These are phyloP conservation scores for Chrysochromulina parva DNA, from an alignment of 78 protist genomes.

Conservation along the genomic window DNA sequence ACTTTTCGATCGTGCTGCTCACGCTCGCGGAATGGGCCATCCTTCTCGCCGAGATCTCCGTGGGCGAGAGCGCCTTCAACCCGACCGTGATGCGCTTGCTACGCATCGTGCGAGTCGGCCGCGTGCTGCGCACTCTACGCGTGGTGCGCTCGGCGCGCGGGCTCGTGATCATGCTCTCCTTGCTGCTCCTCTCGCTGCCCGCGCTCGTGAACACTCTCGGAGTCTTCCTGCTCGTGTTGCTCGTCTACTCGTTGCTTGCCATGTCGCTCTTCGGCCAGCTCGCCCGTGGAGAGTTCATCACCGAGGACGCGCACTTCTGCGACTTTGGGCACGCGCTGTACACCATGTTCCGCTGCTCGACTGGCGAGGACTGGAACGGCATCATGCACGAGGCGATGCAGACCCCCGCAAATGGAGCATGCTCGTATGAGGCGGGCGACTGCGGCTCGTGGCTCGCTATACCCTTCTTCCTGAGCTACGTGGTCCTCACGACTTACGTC, in stretches of 20 bases:
- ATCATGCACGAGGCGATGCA: not conserved
- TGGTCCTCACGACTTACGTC: not conserved
- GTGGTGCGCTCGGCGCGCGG: not conserved
- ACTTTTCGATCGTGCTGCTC: not conserved
- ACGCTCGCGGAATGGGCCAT: not conserved
- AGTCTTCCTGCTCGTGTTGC: not conserved
- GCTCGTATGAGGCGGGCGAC: not conserved
- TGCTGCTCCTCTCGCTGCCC: not conserved
- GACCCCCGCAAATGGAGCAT: not conserved
- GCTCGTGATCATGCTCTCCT: not conserved
- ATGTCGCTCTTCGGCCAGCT: not conserved
- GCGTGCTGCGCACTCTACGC: not conserved
- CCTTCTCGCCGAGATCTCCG: not conserved
- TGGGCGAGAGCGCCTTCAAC: not conserved
- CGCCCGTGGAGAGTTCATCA: not conserved
- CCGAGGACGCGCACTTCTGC: not conserved
- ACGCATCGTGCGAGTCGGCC: constrained; percentile 26
- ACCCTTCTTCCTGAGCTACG: not conserved
- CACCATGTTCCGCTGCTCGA: not conserved
- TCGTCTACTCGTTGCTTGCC: constrained; percentile 14
- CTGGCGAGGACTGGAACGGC: constrained; percentile 46
- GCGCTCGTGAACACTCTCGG: not conserved
- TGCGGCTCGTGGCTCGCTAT: not conserved
- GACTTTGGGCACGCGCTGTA: not conserved
- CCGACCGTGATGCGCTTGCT: not conserved